Evolutionary conservation across 306 rosid species (phyloP), one percentile per base, ranked within the genome.

Genomic region (Alnus glutinosa): DNA sequence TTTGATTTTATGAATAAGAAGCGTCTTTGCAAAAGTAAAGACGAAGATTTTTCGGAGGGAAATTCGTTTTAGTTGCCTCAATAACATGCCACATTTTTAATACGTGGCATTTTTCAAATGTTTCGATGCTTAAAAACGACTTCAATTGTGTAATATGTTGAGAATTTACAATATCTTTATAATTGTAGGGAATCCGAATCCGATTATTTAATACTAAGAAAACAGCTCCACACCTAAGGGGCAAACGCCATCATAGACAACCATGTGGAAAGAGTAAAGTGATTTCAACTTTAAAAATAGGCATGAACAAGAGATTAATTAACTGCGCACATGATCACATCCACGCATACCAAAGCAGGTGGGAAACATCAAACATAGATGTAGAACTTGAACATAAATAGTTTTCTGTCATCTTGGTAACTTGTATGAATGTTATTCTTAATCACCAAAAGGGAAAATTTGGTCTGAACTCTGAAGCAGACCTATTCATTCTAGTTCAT

Each of bases 201-300:
- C 28, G 7, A 18, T 18, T 18, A 14, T 68, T 42, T 42, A 42
- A 68, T 39, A 44, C 51, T 18, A 18, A 68, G 15, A 42, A 68
- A 37, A 18, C 14, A 39, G 72, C 42, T 1, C 11, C 72, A 68
- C 18, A 42, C 42, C 34, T 39, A 77, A 74, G 37, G 55, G 69
- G 82, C 79, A 77, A 82, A 82, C 62, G 48, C 72, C 63, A 82
- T 55, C 54, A 75, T 79, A 61, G 66, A 77, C 66, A 77, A 74
- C 77, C 80, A 67, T 64, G 7, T 59, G 13, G 76, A 64, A 71
- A 71, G 77, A 75, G 76, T 47, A 75, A 77, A 80, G 80, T 15
- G 54, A 59, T 55, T 44, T 51, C 78, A 52, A 75, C 48, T 57
- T 48, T 55, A 77, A 68, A 72, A 68, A 72, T 59, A 70, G 51